Percentiles rank a stretch among this genome's conserved stretches.
These are phyloP conservation scores for Zygosaccharomyces lentus DNA, from an alignment of 805 yeast species.

Conservation along the genomic window DNA sequence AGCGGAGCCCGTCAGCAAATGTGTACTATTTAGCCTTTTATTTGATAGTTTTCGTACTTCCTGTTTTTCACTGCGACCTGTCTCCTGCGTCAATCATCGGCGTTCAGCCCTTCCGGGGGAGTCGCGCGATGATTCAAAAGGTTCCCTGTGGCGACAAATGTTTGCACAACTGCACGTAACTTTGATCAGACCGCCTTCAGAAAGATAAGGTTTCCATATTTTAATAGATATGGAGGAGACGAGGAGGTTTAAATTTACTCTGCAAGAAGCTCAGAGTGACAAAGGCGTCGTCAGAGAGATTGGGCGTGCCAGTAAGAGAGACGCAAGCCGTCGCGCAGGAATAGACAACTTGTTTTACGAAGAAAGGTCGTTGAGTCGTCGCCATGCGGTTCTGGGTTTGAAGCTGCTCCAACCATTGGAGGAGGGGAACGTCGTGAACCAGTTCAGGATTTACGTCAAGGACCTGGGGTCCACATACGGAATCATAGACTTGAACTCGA, in stretches of 20 bases:
- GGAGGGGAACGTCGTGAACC: conserved; percentile 13
- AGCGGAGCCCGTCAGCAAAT: background rate
- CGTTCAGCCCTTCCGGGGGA: background rate
- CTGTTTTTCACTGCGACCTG: background rate
- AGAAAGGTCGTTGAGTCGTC: conserved; percentile 21
- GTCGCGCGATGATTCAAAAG: conserved; percentile 1
- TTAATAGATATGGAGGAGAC: conserved; percentile 11
- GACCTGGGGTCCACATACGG: conserved; percentile 24
- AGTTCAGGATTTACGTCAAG: conserved; percentile 24
- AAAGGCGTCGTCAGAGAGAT: conserved; percentile 18
- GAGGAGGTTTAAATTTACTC: conserved; percentile 13
- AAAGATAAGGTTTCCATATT: background rate
- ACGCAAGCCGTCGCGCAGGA: conserved; percentile 15
- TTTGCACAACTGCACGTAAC: background rate
- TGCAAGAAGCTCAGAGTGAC: conserved; percentile 14
- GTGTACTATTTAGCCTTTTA: background rate
- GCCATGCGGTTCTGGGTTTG: conserved; percentile 24
- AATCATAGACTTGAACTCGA: conserved; percentile 24
- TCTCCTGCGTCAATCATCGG: background rate
- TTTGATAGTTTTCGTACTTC: background rate
- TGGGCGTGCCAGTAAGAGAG: conserved; percentile 21
- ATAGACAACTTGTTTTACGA: conserved; percentile 20
- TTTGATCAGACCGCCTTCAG: background rate
- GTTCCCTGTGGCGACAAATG: conserved; percentile 7
- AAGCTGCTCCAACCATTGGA: conserved; percentile 18